Conservation (phyloP, 352 stramenopile species). For the Aphanomyces astaci region DNA sequence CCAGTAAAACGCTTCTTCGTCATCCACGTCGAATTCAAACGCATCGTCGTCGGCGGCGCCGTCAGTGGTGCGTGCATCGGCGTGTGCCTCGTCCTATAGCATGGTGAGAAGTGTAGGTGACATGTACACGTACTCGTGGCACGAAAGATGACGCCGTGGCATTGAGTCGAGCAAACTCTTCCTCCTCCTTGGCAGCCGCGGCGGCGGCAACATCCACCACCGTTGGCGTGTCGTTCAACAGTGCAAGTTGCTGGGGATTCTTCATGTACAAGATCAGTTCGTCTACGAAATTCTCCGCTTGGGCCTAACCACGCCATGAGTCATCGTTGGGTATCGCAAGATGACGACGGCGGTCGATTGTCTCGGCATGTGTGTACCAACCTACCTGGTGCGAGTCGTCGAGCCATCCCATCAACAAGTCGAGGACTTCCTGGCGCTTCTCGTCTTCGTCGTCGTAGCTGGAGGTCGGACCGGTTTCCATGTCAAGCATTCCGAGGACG, state of each 20-base stretch:
- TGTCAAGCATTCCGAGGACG: constrained; percentile 63
- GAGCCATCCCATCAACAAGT: constrained; percentile 81
- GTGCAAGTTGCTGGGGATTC: constrained; percentile 9
- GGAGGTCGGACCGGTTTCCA: constrained; percentile 26
- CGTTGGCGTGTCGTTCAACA: background rate
- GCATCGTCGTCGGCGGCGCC: constrained; percentile 19
- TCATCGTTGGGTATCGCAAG: too few species aligned
- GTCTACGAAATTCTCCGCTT: constrained; percentile 19
- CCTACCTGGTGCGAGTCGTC: constrained; percentile 23
- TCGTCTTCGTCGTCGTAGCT: constrained; percentile 39
- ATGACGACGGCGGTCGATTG: too few species aligned
- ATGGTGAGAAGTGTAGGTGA: background rate
- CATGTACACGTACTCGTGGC: background rate
- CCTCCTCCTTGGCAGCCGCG: background rate
- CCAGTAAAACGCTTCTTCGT: constrained; percentile 82
- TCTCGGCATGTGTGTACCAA: too few species aligned
- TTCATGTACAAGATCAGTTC: constrained; percentile 20
- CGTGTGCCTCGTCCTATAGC: background rate
- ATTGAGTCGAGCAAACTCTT: constrained; percentile 1
- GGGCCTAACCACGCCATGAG: background rate
- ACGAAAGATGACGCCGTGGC: constrained; percentile 17
- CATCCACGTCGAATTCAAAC: constrained; percentile 33
- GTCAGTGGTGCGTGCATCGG: constrained; percentile 19
- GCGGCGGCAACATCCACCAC: background rate
- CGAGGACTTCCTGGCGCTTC: constrained; percentile 63